These are phyloP conservation scores for Cladosporium sp. DNA, from an alignment of 2,329 filamentous ascomycete genomes.

Conservation along the genomic window DNA sequence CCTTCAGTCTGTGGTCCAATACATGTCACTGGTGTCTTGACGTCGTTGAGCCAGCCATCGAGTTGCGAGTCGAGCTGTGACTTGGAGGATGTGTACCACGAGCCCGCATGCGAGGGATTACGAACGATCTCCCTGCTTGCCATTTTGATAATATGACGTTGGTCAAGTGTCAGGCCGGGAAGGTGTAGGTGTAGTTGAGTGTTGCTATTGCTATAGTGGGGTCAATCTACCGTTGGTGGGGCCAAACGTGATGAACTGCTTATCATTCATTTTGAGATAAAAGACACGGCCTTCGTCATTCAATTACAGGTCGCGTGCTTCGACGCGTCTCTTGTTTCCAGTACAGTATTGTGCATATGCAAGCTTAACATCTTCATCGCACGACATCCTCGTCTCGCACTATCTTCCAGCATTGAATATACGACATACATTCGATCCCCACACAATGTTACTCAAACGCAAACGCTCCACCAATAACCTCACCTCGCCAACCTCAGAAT, in stretches of 20 bases:
- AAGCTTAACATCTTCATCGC: background rate
- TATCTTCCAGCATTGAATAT: background rate
- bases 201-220: too few relatives aligned
- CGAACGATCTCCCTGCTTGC: slow-evolving; percentile 38
- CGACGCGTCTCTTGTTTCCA: background rate
- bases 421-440: background rate
- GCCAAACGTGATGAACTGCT: background rate
- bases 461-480: slow-evolving; percentile 49
- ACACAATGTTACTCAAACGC: slow-evolving; percentile 53
- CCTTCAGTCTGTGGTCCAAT: slow-evolving; percentile 46
- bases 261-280: background rate
- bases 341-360: background rate
- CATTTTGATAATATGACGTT: slow-evolving; percentile 14
- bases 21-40: slow-evolving; percentile 62
- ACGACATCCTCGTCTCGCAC: background rate
- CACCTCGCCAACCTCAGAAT: slow-evolving; percentile 39
- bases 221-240: too few relatives aligned
- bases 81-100: slow-evolving; percentile 72
- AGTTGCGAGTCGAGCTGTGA: slow-evolving; percentile 63
- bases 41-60: slow-evolving; percentile 66
- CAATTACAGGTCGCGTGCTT: background rate
- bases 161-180: background rate
- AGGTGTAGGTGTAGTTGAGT: too few relatives aligned
- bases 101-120: slow-evolving; percentile 72
- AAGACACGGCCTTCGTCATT: background rate